A percentile compares a stretch with the other conserved stretches of the same genome.
Evolutionary conservation across 2,329 filamentous ascomycete genomes (phyloP).

Genomic region (Passalora sequoiae): DNA sequence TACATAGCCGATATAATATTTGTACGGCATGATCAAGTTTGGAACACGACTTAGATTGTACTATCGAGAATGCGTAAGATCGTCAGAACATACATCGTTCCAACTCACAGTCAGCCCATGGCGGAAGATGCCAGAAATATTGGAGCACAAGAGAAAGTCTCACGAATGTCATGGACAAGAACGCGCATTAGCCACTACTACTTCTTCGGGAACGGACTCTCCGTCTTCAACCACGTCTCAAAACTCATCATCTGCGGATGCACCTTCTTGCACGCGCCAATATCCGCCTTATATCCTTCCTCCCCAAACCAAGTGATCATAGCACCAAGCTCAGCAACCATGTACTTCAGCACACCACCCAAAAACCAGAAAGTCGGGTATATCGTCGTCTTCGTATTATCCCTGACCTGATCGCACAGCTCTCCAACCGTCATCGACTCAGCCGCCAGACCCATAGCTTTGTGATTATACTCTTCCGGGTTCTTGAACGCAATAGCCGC

Average conservation of each 20-base stretch:
- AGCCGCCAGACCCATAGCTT: constrained; percentile 48
- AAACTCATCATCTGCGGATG: constrained; percentile 41
- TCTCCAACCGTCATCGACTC: constrained; percentile 50
- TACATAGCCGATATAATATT: too few relatives aligned
- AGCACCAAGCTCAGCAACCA: constrained; percentile 34
- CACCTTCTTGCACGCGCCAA: constrained; percentile 40
- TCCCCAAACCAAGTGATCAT: constrained; percentile 46
- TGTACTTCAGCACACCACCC: constrained; percentile 40
- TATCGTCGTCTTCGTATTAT: constrained; percentile 41
- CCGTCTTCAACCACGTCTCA: constrained; percentile 30
- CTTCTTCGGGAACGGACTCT: constrained; percentile 27
- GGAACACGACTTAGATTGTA: too few relatives aligned
- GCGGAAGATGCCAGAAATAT: too few relatives aligned
- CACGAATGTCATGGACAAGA: too few relatives aligned
- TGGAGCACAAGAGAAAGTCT: too few relatives aligned
- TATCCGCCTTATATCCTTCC: constrained; percentile 47
- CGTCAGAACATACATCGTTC: too few relatives aligned
- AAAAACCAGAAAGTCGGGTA: constrained; percentile 44
- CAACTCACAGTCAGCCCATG: too few relatives aligned
- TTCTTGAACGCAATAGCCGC: constrained; percentile 46
- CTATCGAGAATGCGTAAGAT: too few relatives aligned
- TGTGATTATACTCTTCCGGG: constrained; percentile 43
- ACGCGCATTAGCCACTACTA: too few relatives aligned
- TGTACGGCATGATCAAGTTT: too few relatives aligned
- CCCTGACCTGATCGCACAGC: constrained; percentile 45